Base-by-base conservation (phyloP, 352 stramenopile species). In the Globisporangium okanoganense region DNA sequence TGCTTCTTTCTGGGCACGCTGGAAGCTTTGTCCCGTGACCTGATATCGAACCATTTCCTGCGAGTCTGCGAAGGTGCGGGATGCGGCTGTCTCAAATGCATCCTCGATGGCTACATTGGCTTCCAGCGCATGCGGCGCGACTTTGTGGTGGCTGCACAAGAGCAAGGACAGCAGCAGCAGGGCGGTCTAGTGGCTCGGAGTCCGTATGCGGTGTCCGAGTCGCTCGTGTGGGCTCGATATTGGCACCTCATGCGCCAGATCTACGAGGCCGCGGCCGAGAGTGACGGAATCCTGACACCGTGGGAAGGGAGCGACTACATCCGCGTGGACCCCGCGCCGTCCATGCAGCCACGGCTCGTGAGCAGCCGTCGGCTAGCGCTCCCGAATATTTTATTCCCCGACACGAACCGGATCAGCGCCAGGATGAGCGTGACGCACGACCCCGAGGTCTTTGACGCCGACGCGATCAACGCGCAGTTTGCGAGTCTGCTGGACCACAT, bases 241-340 rank as follows among this genome's bases (percentile, higher is more conserved):
- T 94, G 85, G 85, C 79, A 94, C 38, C 66, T 94, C 33, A 94
- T 90, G 82, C 77, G 78, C 2, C 85, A 94, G 65, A 48, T 91
- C 29, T 72, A 88, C 49, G 85, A 94, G 33, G 85, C 85, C 1
- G 73, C 72, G 25, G 71, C 75, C 3, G 77, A 92, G 54, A 88
- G 79, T 35, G 75, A 85, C 24, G 82, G 85, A 3, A 75, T 91
- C 40, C 48, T 86, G 20, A 85, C 75, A 16, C 70, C 77, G 6
- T 88, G 78, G 78, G 71, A 85, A 43, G 77, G 70, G 3, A 57
- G 62, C 25, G 55, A 63, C 16, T 77, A 78, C 53, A 73, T 73
- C 33, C 64, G 70, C 10, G 61, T 67, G 2, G 49, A 78, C 0
- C 62, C 78, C 9, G 71, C 70, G 6, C 72, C 68, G 22, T 43